phyloP scores from a whole-genome alignment of 1,284 basidiomycete species.

The Vanrija sp. region DNA sequence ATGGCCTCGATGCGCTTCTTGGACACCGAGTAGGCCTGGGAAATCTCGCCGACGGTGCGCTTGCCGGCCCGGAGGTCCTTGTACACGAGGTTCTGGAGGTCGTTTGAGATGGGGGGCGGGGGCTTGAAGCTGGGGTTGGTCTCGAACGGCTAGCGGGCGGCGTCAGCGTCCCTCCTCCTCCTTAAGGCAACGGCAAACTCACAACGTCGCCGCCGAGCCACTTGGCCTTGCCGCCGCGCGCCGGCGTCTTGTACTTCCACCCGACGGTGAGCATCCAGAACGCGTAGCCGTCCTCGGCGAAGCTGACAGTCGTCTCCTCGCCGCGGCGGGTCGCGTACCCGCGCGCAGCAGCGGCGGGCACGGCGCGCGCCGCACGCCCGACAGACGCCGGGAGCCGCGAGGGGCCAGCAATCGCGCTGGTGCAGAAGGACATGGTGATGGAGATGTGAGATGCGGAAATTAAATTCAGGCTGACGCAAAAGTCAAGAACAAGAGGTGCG shows the following conservation, averaged over 20 bases:
- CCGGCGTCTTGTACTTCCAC: conserved; percentile 16
- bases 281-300: too few species aligned
- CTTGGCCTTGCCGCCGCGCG: conserved; percentile 30
- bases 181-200: conserved; percentile 14
- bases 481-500: not conserved
- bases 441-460: not conserved
- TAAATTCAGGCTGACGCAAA: not conserved
- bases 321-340: not conserved
- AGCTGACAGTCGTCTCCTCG: too few species aligned
- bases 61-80: conserved; percentile 20
- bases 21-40: conserved; percentile 39
- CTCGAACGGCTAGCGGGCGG: conserved; percentile 35
- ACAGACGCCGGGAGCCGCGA: conserved; percentile 16
- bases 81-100: conserved; percentile 33
- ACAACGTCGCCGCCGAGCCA: conserved; percentile 45
- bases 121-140: conserved; percentile 47
- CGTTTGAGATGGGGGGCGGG: conserved; percentile 45
- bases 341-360: not conserved
- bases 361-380: not conserved
- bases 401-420: conserved; percentile 23
- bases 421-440: conserved; percentile 6
- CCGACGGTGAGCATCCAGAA: not conserved
- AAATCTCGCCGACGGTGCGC: conserved; percentile 31
- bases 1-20: conserved; percentile 46
- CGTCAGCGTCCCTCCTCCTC: conserved; percentile 1